Evolutionary conservation across 202 grass and related monocot species (phyloP).

Genomic region (Brachypodium distachyon): DNA sequence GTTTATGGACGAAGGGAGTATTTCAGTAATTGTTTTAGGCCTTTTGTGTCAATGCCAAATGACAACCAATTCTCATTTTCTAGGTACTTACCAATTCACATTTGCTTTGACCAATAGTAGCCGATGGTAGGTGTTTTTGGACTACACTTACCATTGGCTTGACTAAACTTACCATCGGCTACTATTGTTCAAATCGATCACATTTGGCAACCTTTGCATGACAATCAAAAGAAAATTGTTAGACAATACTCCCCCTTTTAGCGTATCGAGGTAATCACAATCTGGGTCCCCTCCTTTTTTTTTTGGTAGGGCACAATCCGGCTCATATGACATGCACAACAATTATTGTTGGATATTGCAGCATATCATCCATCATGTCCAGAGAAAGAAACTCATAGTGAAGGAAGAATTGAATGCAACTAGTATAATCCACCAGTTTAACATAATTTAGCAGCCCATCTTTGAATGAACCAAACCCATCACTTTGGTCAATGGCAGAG

Average conservation of each 20-base stretch:
- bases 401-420: no score
- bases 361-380: neutral
- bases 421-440: neutral
- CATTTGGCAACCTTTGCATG: neutral
- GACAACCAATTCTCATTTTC: neutral
- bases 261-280: neutral
- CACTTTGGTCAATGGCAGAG: conserved; percentile 21
- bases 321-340: neutral
- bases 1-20: no score
- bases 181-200: neutral
- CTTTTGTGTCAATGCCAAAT: neutral
- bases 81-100: neutral
- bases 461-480: conserved; percentile 27
- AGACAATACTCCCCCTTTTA: neutral
- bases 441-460: neutral
- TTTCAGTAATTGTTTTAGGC: no score
- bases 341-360: neutral
- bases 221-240: neutral
- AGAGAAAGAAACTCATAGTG: neutral
- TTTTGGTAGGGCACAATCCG: neutral
- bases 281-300: no score
- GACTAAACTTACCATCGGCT: neutral
- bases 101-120: no score
- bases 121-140: no score
- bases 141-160: no score